Conservation (phyloP, 2,329 filamentous ascomycete genomes). For the Lachnellula arida region DNA sequence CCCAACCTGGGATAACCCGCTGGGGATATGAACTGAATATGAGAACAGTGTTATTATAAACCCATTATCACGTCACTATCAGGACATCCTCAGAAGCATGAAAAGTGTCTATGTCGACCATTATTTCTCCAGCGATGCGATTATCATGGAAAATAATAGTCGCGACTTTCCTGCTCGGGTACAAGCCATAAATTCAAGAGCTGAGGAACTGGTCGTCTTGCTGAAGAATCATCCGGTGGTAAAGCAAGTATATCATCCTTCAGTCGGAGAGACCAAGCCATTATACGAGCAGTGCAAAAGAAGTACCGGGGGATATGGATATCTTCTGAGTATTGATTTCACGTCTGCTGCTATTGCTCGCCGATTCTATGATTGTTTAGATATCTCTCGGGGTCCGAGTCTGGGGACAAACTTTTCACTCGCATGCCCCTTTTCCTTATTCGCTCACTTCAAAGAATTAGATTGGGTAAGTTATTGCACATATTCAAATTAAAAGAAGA, state of each 20-base stretch:
- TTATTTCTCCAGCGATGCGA: constrained; percentile 5
- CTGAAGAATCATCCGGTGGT: constrained; percentile 41
- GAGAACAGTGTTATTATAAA: neutral
- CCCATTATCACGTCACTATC: neutral
- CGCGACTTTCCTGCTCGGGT: constrained; percentile 79
- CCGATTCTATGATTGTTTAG: constrained; percentile 30
- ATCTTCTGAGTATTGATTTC: constrained; percentile 26
- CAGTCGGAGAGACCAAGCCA: neutral
- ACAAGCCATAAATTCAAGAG: constrained; percentile 73
- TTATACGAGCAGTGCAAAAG: constrained; percentile 21
- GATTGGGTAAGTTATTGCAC: constrained; percentile 7
- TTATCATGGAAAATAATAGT: constrained; percentile 54
- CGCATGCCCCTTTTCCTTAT: constrained; percentile 22
- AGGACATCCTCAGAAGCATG: neutral
- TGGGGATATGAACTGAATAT: neutral
- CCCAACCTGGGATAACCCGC: neutral
- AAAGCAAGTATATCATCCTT: constrained; percentile 6
- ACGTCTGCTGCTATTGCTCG: constrained; percentile 16
- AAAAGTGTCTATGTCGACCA: neutral
- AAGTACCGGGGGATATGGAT: constrained; percentile 24
- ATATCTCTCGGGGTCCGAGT: constrained; percentile 31
- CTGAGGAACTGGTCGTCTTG: constrained; percentile 71
- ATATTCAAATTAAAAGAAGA: neutral
- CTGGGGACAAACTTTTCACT: constrained; percentile 31
- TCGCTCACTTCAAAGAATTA: constrained; percentile 20